Conservation (phyloP, 2,329 filamentous ascomycete species). For the Fusarium sp. region DNA sequence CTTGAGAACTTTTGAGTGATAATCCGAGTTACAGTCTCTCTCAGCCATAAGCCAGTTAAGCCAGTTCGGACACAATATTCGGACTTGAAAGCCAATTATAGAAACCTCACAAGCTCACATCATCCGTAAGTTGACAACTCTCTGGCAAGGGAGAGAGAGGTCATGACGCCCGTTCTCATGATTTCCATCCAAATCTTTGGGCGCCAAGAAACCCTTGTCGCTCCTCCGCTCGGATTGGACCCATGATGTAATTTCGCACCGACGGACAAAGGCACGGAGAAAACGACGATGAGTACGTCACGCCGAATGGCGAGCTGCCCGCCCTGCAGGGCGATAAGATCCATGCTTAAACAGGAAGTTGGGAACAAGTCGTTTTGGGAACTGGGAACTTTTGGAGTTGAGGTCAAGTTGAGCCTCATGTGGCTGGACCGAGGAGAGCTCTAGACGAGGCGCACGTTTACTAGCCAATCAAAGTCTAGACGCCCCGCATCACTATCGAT, state of each 20-base stretch:
- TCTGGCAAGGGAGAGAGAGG: too few species aligned
- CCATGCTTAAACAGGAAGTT: slow-evolving; percentile 41
- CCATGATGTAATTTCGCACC: background rate
- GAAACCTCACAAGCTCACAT: background rate
- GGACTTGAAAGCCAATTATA: background rate
- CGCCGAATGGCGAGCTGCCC: slow-evolving; percentile 10
- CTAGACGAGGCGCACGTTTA: background rate
- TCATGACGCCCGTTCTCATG: background rate
- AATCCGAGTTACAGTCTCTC: background rate
- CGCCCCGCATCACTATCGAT: slow-evolving; percentile 34
- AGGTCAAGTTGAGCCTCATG: slow-evolving; percentile 10
- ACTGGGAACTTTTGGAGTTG: slow-evolving; percentile 4
- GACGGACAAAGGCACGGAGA: background rate
- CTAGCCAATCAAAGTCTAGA: slow-evolving; percentile 1
- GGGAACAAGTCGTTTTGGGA: background rate
- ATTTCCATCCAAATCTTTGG: background rate
- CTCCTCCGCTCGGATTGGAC: background rate
- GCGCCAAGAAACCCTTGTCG: background rate
- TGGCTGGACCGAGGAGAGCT: slow-evolving; percentile 8
- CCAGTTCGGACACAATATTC: background rate
- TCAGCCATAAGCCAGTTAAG: background rate
- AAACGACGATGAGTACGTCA: slow-evolving; percentile 21
- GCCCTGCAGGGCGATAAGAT: slow-evolving; percentile 14
- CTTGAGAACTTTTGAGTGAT: background rate
- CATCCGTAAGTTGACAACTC: background rate